Conservation (phyloP, 2,329 filamentous ascomycete species). For the Cladophialophora carrionii region DNA sequence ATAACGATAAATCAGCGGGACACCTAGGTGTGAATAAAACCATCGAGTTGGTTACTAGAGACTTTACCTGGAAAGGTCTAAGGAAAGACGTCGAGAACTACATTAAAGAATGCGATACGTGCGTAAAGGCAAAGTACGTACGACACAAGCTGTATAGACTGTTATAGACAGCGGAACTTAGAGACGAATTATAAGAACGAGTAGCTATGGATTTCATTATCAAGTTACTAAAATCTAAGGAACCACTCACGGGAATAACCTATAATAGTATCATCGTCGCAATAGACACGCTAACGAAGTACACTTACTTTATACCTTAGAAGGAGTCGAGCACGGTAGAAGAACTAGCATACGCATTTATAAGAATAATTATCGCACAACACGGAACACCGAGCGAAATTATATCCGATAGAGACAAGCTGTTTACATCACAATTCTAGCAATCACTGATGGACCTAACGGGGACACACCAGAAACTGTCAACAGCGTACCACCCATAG, state of each 20-base stretch:
- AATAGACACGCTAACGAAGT: background rate
- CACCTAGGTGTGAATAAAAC: constrained; percentile 27
- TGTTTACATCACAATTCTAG: constrained; percentile 5
- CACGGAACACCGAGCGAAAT: background rate
- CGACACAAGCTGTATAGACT: constrained; percentile 26
- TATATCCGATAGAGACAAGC: background rate
- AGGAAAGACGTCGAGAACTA: constrained; percentile 22
- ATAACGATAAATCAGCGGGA: constrained; percentile 15
- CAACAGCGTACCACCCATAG: constrained; percentile 23
- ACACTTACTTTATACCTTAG: constrained; percentile 2
- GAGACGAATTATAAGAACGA: no score
- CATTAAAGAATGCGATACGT: constrained; percentile 23
- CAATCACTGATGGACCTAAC: background rate
- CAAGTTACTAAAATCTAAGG: constrained; percentile 13
- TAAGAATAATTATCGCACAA: background rate
- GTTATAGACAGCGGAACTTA: background rate
- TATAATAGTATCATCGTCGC: constrained; percentile 4
- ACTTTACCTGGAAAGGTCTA: constrained; percentile 21
- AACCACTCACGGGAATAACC: background rate
- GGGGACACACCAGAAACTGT: constrained; percentile 22
- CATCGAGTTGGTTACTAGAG: constrained; percentile 23
- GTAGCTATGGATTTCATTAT: constrained; percentile 10
- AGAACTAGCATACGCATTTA: constrained; percentile 2
- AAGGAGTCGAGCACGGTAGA: background rate
- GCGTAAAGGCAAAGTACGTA: constrained; percentile 17